These are phyloP conservation scores for Suillus cothurnatus DNA, from an alignment of 768 basidiomycete genomes.

Conservation along the genomic window DNA sequence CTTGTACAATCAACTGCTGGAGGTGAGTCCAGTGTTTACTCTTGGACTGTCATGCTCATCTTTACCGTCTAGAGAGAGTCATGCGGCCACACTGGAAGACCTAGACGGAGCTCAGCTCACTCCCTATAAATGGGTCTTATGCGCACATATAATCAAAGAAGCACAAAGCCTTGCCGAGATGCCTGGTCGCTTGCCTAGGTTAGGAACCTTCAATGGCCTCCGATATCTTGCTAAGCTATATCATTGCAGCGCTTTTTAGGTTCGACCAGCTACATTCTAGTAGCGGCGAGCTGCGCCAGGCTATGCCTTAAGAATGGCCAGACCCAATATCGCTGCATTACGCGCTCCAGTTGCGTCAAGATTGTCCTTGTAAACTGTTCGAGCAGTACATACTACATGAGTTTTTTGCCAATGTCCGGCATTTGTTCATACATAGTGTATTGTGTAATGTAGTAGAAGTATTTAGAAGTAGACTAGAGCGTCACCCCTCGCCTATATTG, in stretches of 20 bases:
- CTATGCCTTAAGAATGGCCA: not conserved
- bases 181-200: not conserved
- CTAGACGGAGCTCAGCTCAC: not conserved
- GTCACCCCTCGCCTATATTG: not conserved
- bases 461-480: not conserved
- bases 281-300: not conserved
- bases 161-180: not conserved
- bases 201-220: not conserved
- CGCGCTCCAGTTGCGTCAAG: not conserved
- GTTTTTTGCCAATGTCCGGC: not conserved
- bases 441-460: conserved; percentile 5
- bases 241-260: not conserved
- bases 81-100: not conserved
- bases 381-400: not conserved
- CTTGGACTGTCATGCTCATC: not conserved
- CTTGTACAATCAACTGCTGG: not conserved
- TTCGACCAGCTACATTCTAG: not conserved
- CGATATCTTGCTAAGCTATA: not conserved
- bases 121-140: not conserved
- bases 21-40: not conserved
- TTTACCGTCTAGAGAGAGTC: not conserved
- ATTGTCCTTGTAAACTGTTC: conserved; percentile 7
- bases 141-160: not conserved
- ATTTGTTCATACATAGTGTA: conserved; percentile 6
- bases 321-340: not conserved